Base-by-base conservation (phyloP, 176 grass and related monocot species). In the Triticum urartu region DNA sequence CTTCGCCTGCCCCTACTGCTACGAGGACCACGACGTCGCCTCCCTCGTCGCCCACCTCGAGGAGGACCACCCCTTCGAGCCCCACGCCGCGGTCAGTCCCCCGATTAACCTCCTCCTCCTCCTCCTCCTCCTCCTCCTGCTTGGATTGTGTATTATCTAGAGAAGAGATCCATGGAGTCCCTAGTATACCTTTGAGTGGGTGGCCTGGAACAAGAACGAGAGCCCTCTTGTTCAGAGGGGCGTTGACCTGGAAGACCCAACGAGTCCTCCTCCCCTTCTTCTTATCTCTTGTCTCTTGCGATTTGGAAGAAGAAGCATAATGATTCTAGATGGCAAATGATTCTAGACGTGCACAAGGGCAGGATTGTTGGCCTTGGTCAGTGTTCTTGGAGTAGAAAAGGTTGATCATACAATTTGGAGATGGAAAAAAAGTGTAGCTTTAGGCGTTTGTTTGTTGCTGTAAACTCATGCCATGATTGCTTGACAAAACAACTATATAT, bases 1-100 rank as follows among this genome's bases (percentile, higher is more conserved):
- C 79, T 94, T 96, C 43, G 70, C 94, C 3, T 99, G 97, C 85
- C 97, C 97, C 11, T 96, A 96, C 90, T 99, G 97, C 97, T 99
- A 96, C 89, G 97, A 94, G 71, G 97, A 96, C 82, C 90, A 99
- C 83, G 97, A 99, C 43, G 83, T 94, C 82, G 72, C 80, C 24
- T 96, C 97, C 67, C 88, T 96, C 48, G 91, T 92, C 73, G 86
- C 82, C 14, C 97, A 99, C 89, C 90, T 99, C 21, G 97, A 94
- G 88, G 97, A 99, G 76, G 97, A 77, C 6, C 97, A 99, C 81
- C 92, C 90, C 26, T 77, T 77, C 56, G 97, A 99, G 52, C 91
- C 94, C 14, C 91, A 90, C 73, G 79, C 88, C 26, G 74, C 74
- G 56, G 94, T 96, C 61, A 11, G 74, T 77, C 8, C 54, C 54